These are phyloP conservation scores for Saksenaea vasiformis DNA, from an alignment of 371 early-diverging fungal species.

Conservation along the genomic window DNA sequence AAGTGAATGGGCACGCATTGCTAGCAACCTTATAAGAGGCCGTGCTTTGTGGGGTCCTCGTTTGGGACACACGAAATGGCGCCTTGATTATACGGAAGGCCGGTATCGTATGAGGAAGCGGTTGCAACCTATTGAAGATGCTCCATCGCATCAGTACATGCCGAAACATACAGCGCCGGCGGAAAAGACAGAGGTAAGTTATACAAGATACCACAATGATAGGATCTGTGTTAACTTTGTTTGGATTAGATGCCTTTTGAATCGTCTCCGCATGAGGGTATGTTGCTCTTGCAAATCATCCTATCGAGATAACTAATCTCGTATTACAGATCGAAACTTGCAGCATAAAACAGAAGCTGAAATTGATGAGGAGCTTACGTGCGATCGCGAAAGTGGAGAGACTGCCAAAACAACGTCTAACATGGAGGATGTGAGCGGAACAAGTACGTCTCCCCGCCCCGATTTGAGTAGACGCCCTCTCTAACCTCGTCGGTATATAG, in stretches of 20 bases:
- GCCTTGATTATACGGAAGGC: constrained; percentile 77
- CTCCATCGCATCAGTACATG: constrained; percentile 40
- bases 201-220: not conserved
- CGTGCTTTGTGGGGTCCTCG: constrained; percentile 67
- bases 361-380: constrained; percentile 16
- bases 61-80: constrained; percentile 54
- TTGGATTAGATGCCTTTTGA: not conserved
- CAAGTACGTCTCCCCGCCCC: not conserved
- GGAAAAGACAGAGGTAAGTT: constrained; percentile 1
- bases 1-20: constrained; percentile 67
- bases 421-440: not conserved
- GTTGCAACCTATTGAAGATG: constrained; percentile 33
- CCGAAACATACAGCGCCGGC: constrained; percentile 43
- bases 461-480: not conserved
- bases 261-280: not conserved
- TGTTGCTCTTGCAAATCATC: not conserved
- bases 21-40: constrained; percentile 56
- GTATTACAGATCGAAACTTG: not conserved
- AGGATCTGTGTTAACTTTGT: not conserved
- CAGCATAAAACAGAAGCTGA: constrained; percentile 5
- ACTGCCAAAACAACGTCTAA: not conserved
- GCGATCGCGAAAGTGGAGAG: constrained; percentile 3
- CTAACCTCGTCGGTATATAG: not conserved
- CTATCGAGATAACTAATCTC: not conserved
- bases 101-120: constrained; percentile 63